These are phyloP conservation scores for Mycena citricolor DNA, from an alignment of 1,284 basidiomycete genomes.

Conservation along the genomic window DNA sequence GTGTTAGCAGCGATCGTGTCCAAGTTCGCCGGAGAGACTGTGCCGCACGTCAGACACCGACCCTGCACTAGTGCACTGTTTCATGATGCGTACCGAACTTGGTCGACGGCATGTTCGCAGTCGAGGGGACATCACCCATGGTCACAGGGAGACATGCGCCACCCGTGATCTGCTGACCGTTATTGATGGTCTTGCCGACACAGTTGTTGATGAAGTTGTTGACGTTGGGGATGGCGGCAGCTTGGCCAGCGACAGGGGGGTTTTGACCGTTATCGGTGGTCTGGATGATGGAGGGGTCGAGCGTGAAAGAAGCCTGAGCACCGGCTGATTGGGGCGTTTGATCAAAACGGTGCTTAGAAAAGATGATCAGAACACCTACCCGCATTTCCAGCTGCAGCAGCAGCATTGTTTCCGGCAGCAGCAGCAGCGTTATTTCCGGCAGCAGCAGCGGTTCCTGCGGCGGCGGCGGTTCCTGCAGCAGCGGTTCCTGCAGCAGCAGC, in stretches of 20 bases:
- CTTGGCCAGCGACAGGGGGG: constrained; percentile 40
- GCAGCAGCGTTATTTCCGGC: constrained; percentile 27
- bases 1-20: constrained; percentile 44
- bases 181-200: constrained; percentile 37
- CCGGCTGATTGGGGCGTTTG: constrained; percentile 17
- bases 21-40: constrained; percentile 44
- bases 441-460: constrained; percentile 13
- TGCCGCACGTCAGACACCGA: too few relatives aligned
- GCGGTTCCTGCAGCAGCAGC: constrained; percentile 20
- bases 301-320: constrained; percentile 13
- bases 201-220: constrained; percentile 79
- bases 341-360: neutral
- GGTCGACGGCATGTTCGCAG: constrained; percentile 54
- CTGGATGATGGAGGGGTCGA: constrained; percentile 1
- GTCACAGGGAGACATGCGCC: constrained; percentile 62
- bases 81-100: constrained; percentile 45
- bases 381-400: constrained; percentile 6
- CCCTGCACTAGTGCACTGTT: constrained; percentile 18
- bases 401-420: constrained; percentile 12
- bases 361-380: constrained; percentile 3
- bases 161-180: constrained; percentile 56
- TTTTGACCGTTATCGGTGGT: constrained; percentile 1
- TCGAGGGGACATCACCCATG: constrained; percentile 57
- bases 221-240: constrained; percentile 54
- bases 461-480: constrained; percentile 18